Conservation (phyloP, 176 grass and related monocot genomes). For the Bolboschoenus planiculmis region DNA sequence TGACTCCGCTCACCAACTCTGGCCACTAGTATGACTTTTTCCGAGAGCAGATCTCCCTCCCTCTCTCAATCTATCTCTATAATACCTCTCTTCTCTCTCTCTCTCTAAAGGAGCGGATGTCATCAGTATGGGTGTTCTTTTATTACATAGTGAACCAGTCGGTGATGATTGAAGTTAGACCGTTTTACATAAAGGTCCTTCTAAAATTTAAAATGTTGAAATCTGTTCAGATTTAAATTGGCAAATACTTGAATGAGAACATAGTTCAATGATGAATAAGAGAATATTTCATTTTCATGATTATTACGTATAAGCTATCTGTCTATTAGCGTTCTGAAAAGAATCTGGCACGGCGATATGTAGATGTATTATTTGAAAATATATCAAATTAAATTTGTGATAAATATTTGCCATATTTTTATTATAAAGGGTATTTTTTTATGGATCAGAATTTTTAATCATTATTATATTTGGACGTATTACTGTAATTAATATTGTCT, state of each 20-base stretch:
- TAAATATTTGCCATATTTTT: not conserved
- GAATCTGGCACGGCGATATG: too few species aligned
- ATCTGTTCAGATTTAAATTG: not conserved
- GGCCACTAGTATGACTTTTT: conserved; percentile 28
- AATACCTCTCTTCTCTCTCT: conserved; percentile 19
- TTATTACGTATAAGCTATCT: not conserved
- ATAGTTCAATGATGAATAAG: not conserved
- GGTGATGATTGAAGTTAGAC: not conserved
- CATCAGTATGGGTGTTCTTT: conserved; percentile 10
- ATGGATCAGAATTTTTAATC: too few species aligned
- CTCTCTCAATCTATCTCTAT: conserved; percentile 29
- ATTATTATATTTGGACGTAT: too few species aligned
- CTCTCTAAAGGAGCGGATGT: conserved; percentile 24
- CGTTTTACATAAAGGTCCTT: not conserved
- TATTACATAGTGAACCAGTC: not conserved
- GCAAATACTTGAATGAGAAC: not conserved
- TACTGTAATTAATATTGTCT: too few species aligned
- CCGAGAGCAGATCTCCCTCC: conserved; percentile 10
- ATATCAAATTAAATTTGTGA: not conserved
- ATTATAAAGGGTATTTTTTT: too few species aligned
- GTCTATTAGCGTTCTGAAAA: not conserved
- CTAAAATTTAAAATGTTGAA: not conserved
- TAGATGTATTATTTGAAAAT: not conserved
- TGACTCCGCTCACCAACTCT: conserved; percentile 26
- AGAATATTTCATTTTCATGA: not conserved